phyloP scores from a whole-genome alignment of 2,329 filamentous ascomycete genomes.

The Huntiella omanensis region DNA sequence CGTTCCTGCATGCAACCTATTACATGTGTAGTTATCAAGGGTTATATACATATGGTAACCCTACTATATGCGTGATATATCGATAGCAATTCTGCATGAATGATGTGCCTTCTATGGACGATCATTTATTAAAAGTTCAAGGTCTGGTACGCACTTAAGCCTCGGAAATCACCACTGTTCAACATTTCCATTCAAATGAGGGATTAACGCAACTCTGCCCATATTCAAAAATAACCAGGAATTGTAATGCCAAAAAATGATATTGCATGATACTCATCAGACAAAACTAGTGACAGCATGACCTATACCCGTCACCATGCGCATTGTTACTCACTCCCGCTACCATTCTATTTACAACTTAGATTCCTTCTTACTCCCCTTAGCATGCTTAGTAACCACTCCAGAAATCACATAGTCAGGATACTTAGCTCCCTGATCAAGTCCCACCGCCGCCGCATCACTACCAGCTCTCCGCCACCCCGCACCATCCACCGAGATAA shows the following conservation, averaged over 20 bases:
- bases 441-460: conserved; percentile 23
- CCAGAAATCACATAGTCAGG: conserved; percentile 28
- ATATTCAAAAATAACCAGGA: neutral
- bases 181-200: neutral
- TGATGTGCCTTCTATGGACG: neutral
- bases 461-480: conserved; percentile 33
- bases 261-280: neutral
- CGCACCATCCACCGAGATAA: conserved; percentile 53
- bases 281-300: too few relatives aligned
- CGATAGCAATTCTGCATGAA: neutral
- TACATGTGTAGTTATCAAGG: neutral
- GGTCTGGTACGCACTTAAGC: too few relatives aligned
- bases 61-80: neutral
- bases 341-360: conserved; percentile 19
- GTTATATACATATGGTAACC: neutral
- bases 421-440: conserved; percentile 30
- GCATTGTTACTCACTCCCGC: too few relatives aligned
- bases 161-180: neutral
- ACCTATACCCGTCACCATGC: too few relatives aligned
- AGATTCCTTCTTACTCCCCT: conserved; percentile 19
- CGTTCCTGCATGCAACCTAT: neutral
- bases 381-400: conserved; percentile 19
- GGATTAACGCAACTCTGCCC: neutral
- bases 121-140: neutral
- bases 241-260: neutral